phyloP scores from a whole-genome alignment of 805 yeast genomes.

The Soucietia sequanensis region DNA sequence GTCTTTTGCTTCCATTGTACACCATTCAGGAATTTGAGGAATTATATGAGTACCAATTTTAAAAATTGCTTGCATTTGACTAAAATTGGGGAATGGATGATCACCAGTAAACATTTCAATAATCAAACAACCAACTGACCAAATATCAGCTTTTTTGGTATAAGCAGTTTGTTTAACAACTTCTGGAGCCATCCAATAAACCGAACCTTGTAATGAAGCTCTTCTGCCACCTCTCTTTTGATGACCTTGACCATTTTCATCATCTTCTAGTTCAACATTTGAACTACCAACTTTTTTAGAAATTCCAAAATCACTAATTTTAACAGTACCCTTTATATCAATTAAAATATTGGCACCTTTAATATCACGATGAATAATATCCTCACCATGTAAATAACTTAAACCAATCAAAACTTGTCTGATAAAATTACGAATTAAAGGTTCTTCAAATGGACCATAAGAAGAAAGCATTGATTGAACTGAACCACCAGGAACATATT shows the following conservation, averaged over 20 bases:
- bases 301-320: slow-evolving; percentile 85
- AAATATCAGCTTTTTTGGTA: slow-evolving; percentile 90
- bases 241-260: slow-evolving; percentile 9
- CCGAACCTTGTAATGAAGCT: slow-evolving; percentile 87
- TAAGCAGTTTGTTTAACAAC: slow-evolving; percentile 92
- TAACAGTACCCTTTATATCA: slow-evolving; percentile 76
- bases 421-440: slow-evolving; percentile 67
- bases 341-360: slow-evolving; percentile 86
- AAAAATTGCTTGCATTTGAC: slow-evolving; percentile 97
- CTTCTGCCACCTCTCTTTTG: slow-evolving; percentile 45
- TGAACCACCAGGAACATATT: slow-evolving; percentile 56
- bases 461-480: slow-evolving; percentile 67
- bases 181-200: slow-evolving; percentile 99
- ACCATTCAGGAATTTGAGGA: slow-evolving; percentile 79
- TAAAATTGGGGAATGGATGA: slow-evolving; percentile 93
- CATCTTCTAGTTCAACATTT: slow-evolving; percentile 22
- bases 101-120: slow-evolving; percentile 95
- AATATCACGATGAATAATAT: slow-evolving; percentile 82
- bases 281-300: slow-evolving; percentile 42
- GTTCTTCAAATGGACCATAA: slow-evolving; percentile 81
- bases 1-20: slow-evolving; percentile 64
- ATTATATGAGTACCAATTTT: slow-evolving; percentile 80
- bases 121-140: slow-evolving; percentile 95
- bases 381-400: slow-evolving; percentile 68
- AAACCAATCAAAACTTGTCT: slow-evolving; percentile 76